These are phyloP conservation scores for Forsythia suspensa DNA, from an alignment of 257 asterid genomes.

Conservation along the genomic window DNA sequence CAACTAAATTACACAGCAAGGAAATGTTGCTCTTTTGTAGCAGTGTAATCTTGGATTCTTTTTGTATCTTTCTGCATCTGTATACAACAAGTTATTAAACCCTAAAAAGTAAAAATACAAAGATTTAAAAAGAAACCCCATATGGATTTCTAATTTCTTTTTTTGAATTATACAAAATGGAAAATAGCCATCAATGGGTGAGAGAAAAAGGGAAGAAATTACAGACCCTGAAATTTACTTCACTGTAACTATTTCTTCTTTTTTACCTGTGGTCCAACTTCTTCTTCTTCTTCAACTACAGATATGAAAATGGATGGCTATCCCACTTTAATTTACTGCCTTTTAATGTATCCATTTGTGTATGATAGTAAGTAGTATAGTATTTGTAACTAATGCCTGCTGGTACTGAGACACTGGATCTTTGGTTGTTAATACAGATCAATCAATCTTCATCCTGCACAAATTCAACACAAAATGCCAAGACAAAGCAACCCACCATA, in stretches of 20 bases:
- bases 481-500: conserved; percentile 15
- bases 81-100: background rate
- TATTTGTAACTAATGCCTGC: conserved; percentile 31
- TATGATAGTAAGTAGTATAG: conserved; percentile 48
- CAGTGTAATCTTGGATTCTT: too few species aligned
- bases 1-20: too few species aligned
- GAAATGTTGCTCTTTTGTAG: too few species aligned
- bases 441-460: conserved; percentile 29
- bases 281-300: conserved; percentile 37
- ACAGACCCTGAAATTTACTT: background rate
- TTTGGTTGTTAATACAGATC: background rate
- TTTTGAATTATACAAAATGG: background rate
- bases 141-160: background rate
- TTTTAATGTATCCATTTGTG: conserved; percentile 48
- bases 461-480: conserved; percentile 17
- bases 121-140: background rate
- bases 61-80: background rate
- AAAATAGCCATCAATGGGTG: background rate
- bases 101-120: too few species aligned
- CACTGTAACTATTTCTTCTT: conserved; percentile 31
- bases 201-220: background rate
- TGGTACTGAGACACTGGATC: conserved; percentile 9
- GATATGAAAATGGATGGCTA: conserved; percentile 24
- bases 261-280: conserved; percentile 41
- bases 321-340: conserved; percentile 35